Percentiles rank a stretch among this genome's conserved stretches.
Conservation (phyloP, 345 rosid species). For the Turnera subulata region DNA sequence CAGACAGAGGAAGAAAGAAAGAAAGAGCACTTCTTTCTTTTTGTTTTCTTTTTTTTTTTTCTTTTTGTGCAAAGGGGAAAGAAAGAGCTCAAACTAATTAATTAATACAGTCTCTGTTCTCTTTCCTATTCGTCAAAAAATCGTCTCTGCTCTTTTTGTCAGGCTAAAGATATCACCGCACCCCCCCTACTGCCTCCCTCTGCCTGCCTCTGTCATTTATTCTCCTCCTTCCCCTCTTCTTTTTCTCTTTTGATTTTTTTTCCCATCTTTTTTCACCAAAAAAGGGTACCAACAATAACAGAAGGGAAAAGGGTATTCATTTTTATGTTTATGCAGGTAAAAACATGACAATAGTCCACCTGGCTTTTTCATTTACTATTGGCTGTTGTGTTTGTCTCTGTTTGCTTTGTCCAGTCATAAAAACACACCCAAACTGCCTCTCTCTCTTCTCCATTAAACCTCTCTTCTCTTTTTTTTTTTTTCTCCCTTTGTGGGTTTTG, state of each 20-base stretch:
- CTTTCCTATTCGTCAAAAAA: conserved; percentile 12
- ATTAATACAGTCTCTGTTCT: too few species aligned
- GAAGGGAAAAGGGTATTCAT: not conserved
- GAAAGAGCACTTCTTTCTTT: too few species aligned
- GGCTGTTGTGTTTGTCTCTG: conserved; percentile 14
- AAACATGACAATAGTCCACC: not conserved
- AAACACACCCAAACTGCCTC: not conserved
- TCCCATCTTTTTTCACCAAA: too few species aligned
- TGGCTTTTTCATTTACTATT: conserved; percentile 13
- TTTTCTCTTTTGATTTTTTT: not conserved
- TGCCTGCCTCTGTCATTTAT: conserved; percentile 13
- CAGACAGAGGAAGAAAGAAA: too few species aligned
- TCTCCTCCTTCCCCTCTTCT: conserved; percentile 2
- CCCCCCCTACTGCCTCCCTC: conserved; percentile 4
- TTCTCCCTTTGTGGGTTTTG: conserved; percentile 15
- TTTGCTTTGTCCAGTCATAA: conserved; percentile 1
- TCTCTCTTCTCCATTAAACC: conserved; percentile 5
- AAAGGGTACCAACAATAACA: too few species aligned
- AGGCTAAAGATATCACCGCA: conserved; percentile 11
- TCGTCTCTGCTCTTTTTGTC: conserved; percentile 13
- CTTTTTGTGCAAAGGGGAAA: too few species aligned
- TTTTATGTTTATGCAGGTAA: not conserved
- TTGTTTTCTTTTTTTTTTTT: too few species aligned
- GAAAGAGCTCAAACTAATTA: too few species aligned
- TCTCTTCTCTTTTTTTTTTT: too few species aligned